A percentile compares a stretch with the other conserved stretches of the same genome.
Evolutionary conservation across 352 stramenopile genomes (phyloP).

Genomic region (Phytophthora meadii): DNA sequence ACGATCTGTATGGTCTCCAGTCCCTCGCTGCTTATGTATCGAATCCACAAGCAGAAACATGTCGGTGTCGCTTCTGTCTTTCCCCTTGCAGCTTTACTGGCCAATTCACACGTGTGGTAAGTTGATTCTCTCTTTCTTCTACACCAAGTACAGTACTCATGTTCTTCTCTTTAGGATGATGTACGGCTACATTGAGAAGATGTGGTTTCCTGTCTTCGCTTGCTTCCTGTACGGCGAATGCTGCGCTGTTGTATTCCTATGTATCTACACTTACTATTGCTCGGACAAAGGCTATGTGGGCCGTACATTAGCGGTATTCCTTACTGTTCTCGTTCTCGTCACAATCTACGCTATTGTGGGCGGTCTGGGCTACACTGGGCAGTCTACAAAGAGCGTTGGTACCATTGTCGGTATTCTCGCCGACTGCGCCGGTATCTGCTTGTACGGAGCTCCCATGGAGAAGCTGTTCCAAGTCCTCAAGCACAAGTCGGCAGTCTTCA

Average conservation of each 20-base stretch:
- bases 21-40: conserved; percentile 45
- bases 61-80: conserved; percentile 48
- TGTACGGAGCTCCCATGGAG: conserved; percentile 53
- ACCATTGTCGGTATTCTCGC: conserved; percentile 40
- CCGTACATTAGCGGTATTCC: conserved; percentile 30
- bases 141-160: conserved; percentile 18
- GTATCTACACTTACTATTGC: conserved; percentile 46
- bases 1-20: conserved; percentile 55
- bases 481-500: conserved; percentile 52
- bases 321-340: conserved; percentile 28
- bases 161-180: conserved; percentile 43
- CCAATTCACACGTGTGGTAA: conserved; percentile 53
- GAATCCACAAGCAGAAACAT: conserved; percentile 50
- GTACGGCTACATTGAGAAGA: conserved; percentile 49
- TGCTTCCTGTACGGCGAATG: conserved; percentile 50
- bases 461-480: conserved; percentile 49
- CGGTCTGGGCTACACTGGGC: conserved; percentile 37
- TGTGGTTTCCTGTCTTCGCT: conserved; percentile 56
- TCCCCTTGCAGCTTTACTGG: conserved; percentile 48
- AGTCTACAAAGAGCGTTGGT: conserved; percentile 31
- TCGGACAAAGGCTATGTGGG: conserved; percentile 38
- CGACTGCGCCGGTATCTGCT: conserved; percentile 44
- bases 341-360: conserved; percentile 52
- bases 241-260: conserved; percentile 40
- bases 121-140: conserved; percentile 20